These are phyloP conservation scores for Keithomyces neogunnii DNA, from an alignment of 2,329 filamentous ascomycete genomes.

Conservation along the genomic window DNA sequence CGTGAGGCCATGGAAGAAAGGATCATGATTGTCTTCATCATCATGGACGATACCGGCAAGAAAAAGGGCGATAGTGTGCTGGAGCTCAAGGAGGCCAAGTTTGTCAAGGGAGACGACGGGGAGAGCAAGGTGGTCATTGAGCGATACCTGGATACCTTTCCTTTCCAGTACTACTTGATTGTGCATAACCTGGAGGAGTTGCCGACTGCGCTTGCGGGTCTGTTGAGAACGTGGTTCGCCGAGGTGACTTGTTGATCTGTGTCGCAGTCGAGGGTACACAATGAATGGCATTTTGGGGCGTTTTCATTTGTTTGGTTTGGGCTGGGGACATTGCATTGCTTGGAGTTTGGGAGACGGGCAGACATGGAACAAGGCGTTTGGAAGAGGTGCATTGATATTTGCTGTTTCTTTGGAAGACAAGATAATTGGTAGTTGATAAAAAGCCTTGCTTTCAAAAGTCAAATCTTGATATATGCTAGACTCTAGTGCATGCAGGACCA, in stretches of 20 bases:
- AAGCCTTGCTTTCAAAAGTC: too few relatives aligned
- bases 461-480: too few relatives aligned
- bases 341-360: not conserved
- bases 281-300: not conserved
- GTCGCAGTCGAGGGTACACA: not conserved
- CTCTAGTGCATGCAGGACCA: too few relatives aligned
- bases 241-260: slow-evolving; percentile 43
- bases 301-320: not conserved
- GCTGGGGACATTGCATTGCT: not conserved
- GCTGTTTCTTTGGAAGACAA: too few relatives aligned
- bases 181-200: slow-evolving; percentile 88
- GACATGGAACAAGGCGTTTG: not conserved
- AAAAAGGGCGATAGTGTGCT: slow-evolving; percentile 60
- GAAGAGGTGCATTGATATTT: not conserved
- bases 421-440: too few relatives aligned
- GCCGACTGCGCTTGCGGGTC: slow-evolving; percentile 75
- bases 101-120: slow-evolving; percentile 54
- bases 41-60: slow-evolving; percentile 63
- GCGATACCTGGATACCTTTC: slow-evolving; percentile 90
- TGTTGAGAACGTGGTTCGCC: slow-evolving; percentile 94
- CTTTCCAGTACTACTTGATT: slow-evolving; percentile 94
- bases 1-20: slow-evolving; percentile 84
- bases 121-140: slow-evolving; percentile 69
- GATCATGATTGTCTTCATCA: slow-evolving; percentile 97
- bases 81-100: slow-evolving; percentile 80